phyloP scores from a whole-genome alignment of 2,329 filamentous ascomycete genomes.

The Phoma sp. region DNA sequence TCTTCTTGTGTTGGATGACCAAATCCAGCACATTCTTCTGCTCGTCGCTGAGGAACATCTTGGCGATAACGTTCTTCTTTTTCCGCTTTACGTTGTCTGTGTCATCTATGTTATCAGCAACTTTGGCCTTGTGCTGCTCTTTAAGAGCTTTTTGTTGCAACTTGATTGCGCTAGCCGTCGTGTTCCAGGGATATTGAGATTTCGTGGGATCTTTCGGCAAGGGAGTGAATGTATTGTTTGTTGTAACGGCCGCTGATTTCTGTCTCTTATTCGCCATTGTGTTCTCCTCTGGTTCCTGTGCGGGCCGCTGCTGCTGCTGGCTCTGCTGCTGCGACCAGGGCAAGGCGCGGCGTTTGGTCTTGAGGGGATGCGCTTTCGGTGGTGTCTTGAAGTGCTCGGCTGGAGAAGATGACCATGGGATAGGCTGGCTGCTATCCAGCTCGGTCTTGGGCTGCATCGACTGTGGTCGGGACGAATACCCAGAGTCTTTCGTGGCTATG shows the following conservation, averaged over 20 bases:
- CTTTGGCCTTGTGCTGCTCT: conserved; percentile 61
- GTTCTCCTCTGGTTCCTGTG: conserved; percentile 30
- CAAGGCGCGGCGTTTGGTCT: conserved; percentile 52
- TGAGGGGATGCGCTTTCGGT: conserved; percentile 21
- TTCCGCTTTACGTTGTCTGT: conserved; percentile 53
- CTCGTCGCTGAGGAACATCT: conserved; percentile 80
- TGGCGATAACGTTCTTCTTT: conserved; percentile 55
- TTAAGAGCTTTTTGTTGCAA: conserved; percentile 77
- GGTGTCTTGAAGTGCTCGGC: conserved; percentile 50
- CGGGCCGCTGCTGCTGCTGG: conserved; percentile 28
- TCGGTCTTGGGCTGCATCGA: conserved; percentile 34
- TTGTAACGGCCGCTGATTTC: conserved; percentile 44
- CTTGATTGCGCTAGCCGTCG: conserved; percentile 74
- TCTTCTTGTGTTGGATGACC: conserved; percentile 79
- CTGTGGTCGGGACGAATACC: conserved; percentile 21
- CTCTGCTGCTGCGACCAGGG: conserved; percentile 61
- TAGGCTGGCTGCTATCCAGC: conserved; percentile 58
- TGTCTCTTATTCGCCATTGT: conserved; percentile 33
- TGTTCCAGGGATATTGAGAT: conserved; percentile 68
- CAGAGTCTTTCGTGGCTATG: conserved; percentile 45
- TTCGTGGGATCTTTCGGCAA: conserved; percentile 45
- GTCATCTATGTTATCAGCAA: conserved; percentile 47
- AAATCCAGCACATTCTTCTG: conserved; percentile 83
- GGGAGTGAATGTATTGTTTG: conserved; percentile 50
- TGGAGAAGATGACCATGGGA: conserved; percentile 78